Base-by-base conservation (phyloP, 2,329 filamentous ascomycete genomes). In the Colletotrichum horii region DNA sequence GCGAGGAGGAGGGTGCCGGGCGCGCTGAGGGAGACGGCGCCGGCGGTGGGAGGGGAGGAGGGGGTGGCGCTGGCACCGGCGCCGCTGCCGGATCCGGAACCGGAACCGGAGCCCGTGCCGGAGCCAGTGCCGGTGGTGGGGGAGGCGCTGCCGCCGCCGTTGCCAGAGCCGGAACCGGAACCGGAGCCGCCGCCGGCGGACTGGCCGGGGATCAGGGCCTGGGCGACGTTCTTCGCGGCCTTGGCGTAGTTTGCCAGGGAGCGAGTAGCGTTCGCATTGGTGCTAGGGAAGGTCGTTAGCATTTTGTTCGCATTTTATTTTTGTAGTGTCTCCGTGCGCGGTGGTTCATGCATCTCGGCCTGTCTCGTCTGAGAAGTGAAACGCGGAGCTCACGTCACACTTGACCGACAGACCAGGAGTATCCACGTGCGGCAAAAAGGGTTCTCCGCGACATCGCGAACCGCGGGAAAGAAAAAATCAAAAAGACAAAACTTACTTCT, bases 181-280 rank as follows among this genome's bases (percentile, higher is more conserved):
- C 38, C 61, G 38, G 26, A 66, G 36, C 69, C 76, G n/a, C 76
- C 79, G 19, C 75, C 64, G 11, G 78, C 68, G n/a, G 75, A 79
- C 19, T 70, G 70, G 34, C 64, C 62, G 58, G 52, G 80, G 79
- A 55, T 79, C 77, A 48, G 80, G 78, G 60, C 82, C 74, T 82
- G 55, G 80, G 83, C 8, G 3, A 76, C 74, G 6, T 6, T 65
- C 74, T 76, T 76, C 4, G 74, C 74, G 38, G 82, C 79, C 32
- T 89, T 87, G 82, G 86, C 87, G 87, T 89, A 91, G 78, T 85
- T 84, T 4, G 83, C 80, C 16, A 93, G 85, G 38, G 89, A 89
- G 77, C 89, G 88, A 52, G 87, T 81, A 5, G 88, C 76, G 83
- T 92, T 93, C 80, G 87, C 86, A 28, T 84, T 78, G 36, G 88